Evolutionary conservation across 495 filamentous ascomycete species (phyloP).

Genomic region (Xylaria grammica): DNA sequence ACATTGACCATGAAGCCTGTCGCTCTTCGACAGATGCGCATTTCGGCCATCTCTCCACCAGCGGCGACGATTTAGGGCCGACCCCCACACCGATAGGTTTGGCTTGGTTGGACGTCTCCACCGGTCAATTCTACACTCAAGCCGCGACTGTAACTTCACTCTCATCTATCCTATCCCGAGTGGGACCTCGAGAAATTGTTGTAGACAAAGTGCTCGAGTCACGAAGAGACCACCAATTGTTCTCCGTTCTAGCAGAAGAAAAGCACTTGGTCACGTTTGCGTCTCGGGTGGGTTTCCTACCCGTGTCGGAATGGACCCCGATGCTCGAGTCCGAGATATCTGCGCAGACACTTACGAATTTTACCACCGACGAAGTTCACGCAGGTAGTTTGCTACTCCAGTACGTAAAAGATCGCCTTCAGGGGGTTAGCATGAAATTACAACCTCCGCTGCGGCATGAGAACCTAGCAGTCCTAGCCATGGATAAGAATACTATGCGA

Average conservation of each 20-base stretch:
- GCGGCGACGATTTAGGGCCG: constrained; percentile 14
- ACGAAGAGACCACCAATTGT: constrained; percentile 45
- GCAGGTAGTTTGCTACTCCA: constrained; percentile 79
- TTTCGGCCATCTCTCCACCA: neutral
- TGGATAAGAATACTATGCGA: constrained; percentile 89
- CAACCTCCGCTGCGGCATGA: constrained; percentile 79
- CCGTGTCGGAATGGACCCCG: constrained; percentile 69
- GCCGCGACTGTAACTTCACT: constrained; percentile 73
- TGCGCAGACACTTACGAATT: constrained; percentile 41
- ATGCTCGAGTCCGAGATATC: constrained; percentile 75
- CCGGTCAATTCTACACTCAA: constrained; percentile 90
- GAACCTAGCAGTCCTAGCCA: constrained; percentile 77
- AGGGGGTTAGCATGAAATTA: constrained; percentile 79
- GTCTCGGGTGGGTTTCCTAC: constrained; percentile 49
- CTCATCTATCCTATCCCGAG: constrained; percentile 76
- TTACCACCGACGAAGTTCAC: constrained; percentile 59
- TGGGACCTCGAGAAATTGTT: constrained; percentile 85
- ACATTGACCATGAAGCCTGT: constrained; percentile 42
- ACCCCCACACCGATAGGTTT: constrained; percentile 66
- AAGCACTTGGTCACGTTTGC: constrained; percentile 63
- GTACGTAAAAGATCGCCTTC: constrained; percentile 80
- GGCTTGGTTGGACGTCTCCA: constrained; percentile 94
- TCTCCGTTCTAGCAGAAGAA: constrained; percentile 59
- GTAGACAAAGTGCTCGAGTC: constrained; percentile 67
- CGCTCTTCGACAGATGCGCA: constrained; percentile 18